phyloP scores from a whole-genome alignment of 169 alveolate genomes.

The Plasmodium cynomolgi region DNA sequence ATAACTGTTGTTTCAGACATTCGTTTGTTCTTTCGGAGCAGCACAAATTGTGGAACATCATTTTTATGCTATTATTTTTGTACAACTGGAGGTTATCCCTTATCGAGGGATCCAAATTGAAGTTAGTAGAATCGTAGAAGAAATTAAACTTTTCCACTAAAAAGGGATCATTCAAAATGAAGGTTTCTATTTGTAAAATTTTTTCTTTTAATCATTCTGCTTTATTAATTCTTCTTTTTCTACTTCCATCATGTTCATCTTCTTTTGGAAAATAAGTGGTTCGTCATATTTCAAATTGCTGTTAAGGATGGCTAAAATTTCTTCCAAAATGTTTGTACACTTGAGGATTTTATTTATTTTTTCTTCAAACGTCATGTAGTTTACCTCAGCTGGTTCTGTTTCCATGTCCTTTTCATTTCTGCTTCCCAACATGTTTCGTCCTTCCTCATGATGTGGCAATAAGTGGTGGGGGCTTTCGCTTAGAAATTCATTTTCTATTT shows the following conservation, averaged over 20 bases:
- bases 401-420: background rate
- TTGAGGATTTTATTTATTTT: conserved; percentile 23
- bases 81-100: conserved; percentile 17
- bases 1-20: conserved; percentile 33
- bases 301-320: conserved; percentile 21
- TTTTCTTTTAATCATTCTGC: conserved; percentile 59
- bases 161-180: conserved; percentile 75
- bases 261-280: conserved; percentile 30
- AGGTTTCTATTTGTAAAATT: conserved; percentile 69
- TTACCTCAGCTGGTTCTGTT: background rate
- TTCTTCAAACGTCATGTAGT: conserved; percentile 1
- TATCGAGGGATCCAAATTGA: background rate
- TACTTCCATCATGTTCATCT: conserved; percentile 14
- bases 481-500: background rate
- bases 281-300: conserved; percentile 52
- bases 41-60: conserved; percentile 12
- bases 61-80: conserved; percentile 8
- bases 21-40: conserved; percentile 29
- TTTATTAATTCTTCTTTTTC: conserved; percentile 35
- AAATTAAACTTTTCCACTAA: conserved; percentile 53
- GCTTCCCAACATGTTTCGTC: background rate
- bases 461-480: background rate
- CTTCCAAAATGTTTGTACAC: conserved; percentile 42
- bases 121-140: conserved; percentile 1
- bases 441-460: background rate